A percentile compares a stretch with the other conserved stretches of the same genome.
These are phyloP conservation scores for Luffa acutangula DNA, from an alignment of 306 rosid genomes.

Conservation along the genomic window DNA sequence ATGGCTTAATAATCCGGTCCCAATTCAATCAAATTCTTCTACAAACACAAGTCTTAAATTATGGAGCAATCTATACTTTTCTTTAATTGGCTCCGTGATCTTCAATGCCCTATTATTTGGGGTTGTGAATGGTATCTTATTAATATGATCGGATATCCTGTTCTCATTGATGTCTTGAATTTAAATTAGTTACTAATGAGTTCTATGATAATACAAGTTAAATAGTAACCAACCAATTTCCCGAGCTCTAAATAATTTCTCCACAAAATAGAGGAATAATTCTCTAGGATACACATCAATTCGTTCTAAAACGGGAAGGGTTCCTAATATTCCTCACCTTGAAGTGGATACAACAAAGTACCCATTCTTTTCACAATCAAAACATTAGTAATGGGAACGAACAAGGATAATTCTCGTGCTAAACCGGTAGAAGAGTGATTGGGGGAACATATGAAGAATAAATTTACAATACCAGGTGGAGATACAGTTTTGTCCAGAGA, in stretches of 20 bases:
- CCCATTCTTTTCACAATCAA: background rate
- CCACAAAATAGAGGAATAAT: background rate
- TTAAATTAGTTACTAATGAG: background rate
- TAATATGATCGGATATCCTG: background rate
- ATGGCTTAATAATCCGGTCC: background rate
- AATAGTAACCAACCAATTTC: background rate
- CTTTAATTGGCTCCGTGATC: background rate
- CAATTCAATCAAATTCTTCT: background rate
- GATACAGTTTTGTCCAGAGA: constrained; percentile 72
- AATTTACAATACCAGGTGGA: constrained; percentile 54
- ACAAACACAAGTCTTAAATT: background rate
- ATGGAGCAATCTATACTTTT: background rate
- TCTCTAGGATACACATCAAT: background rate
- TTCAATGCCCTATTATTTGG: background rate
- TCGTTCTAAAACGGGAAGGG: background rate
- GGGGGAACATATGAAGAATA: background rate
- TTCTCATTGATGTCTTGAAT: background rate
- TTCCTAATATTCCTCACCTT: background rate
- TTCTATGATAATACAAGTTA: background rate
- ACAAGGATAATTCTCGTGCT: constrained; percentile 1
- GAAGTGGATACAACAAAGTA: background rate
- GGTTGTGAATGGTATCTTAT: background rate
- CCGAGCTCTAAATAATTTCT: background rate
- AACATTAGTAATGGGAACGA: background rate
- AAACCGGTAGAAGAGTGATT: background rate